Percentiles rank a stretch among this genome's conserved stretches.
Evolutionary conservation across 2,329 filamentous ascomycete genomes (phyloP).

Genomic region (Calonectria hongkongensis): DNA sequence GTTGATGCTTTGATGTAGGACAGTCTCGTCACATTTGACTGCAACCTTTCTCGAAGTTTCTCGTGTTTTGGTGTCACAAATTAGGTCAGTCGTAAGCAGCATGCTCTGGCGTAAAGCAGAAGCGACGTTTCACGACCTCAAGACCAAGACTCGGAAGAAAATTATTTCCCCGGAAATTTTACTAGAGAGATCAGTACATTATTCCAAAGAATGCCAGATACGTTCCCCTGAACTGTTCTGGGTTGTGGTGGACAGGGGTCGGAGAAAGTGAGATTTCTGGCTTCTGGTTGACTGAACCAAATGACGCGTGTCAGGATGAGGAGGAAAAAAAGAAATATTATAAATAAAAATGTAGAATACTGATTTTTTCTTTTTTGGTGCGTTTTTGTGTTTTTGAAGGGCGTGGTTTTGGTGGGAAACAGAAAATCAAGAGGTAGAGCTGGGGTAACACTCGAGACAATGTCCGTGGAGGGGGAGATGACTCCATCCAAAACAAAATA

Average conservation of each 20-base stretch:
- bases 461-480: slow-evolving; percentile 8
- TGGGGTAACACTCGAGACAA: neutral
- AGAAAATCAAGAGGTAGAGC: neutral
- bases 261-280: neutral
- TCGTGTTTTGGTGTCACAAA: slow-evolving; percentile 17
- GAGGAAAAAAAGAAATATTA: neutral
- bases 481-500: slow-evolving; percentile 14
- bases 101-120: neutral
- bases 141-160: neutral
- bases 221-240: neutral
- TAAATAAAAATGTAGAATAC: no score
- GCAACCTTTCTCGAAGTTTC: slow-evolving; percentile 8
- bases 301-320: neutral
- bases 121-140: slow-evolving; percentile 4
- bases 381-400: neutral
- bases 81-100: neutral
- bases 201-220: neutral
- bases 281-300: neutral
- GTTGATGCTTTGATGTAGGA: neutral
- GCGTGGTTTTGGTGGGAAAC: neutral
- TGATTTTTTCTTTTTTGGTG: no score
- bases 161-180: neutral
- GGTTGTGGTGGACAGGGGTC: slow-evolving; percentile 6
- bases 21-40: neutral
- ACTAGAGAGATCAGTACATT: neutral